Conservation (phyloP, 345 rosid species). For the Murraya paniculata region DNA sequence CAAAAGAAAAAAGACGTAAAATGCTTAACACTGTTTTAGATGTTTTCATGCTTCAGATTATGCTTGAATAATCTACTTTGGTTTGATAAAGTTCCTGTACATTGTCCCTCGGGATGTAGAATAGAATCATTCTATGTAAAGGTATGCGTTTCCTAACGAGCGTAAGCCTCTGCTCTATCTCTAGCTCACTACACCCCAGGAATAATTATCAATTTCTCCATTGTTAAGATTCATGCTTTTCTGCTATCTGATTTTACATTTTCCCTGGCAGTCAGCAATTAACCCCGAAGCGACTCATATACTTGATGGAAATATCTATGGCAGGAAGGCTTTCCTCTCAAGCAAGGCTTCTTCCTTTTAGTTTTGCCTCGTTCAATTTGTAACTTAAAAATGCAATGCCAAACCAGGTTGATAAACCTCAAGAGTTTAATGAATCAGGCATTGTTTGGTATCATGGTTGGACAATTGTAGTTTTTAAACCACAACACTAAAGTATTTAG, state of each 20-base stretch:
- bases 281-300: slow-evolving; percentile 79
- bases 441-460: slow-evolving; percentile 55
- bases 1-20: not conserved
- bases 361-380: slow-evolving; percentile 3
- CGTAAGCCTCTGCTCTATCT: too few relatives aligned
- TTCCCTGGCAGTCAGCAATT: slow-evolving; percentile 60
- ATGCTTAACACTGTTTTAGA: not conserved
- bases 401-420: slow-evolving; percentile 68
- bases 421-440: slow-evolving; percentile 19
- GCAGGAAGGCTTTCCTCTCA: slow-evolving; percentile 57
- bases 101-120: slow-evolving; percentile 62
- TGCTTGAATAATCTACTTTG: slow-evolving; percentile 72
- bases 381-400: slow-evolving; percentile 12
- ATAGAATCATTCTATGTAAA: slow-evolving; percentile 82
- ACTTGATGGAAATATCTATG: slow-evolving; percentile 79
- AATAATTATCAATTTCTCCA: not conserved
- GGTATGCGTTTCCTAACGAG: slow-evolving; percentile 37
- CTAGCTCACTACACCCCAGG: not conserved
- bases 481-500: not conserved
- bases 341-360: not conserved
- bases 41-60: slow-evolving; percentile 38
- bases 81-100: slow-evolving; percentile 70
- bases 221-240: slow-evolving; percentile 13
- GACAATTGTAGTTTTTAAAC: too few relatives aligned
- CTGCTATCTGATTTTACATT: not conserved